phyloP scores from a whole-genome alignment of 805 yeast genomes.

The Metschnikowia noctiluminum region DNA sequence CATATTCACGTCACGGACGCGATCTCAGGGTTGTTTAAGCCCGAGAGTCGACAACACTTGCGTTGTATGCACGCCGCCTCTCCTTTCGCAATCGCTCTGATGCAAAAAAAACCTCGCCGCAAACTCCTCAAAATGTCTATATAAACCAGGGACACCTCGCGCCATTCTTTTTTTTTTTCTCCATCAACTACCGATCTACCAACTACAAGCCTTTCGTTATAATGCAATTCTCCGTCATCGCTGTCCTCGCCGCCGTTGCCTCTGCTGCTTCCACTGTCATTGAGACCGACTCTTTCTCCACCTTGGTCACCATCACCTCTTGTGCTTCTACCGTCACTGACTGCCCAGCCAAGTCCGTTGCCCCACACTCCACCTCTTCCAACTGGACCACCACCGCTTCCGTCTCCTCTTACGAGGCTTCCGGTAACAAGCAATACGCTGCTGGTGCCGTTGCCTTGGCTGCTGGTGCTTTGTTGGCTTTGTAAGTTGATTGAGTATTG shows the following conservation, averaged over 20 bases:
- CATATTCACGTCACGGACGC: background rate
- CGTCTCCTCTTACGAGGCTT: slow-evolving; percentile 33
- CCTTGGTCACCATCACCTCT: slow-evolving; percentile 46
- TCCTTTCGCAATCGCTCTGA: background rate
- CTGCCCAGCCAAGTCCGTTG: slow-evolving; percentile 40
- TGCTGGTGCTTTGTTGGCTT: slow-evolving; percentile 45
- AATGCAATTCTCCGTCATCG: slow-evolving; percentile 48
- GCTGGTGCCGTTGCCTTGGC: slow-evolving; percentile 48
- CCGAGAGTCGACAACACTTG: background rate
- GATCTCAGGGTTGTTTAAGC: background rate
- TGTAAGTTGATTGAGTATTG: slow-evolving; percentile 20
- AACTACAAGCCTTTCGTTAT: slow-evolving; percentile 28
- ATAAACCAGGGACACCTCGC: slow-evolving; percentile 8
- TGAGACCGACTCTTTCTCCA: slow-evolving; percentile 21
- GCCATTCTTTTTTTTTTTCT: slow-evolving; percentile 14
- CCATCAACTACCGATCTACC: slow-evolving; percentile 22
- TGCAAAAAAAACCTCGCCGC: background rate
- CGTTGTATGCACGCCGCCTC: background rate
- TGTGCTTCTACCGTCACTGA: slow-evolving; percentile 44
- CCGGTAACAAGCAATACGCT: slow-evolving; percentile 33
- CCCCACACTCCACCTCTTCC: slow-evolving; percentile 16
- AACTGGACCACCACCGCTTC: slow-evolving; percentile 25
- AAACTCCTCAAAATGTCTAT: background rate
- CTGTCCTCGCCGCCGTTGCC: slow-evolving; percentile 34
- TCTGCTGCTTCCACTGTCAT: slow-evolving; percentile 35